Base-by-base conservation (phyloP, 2,329 filamentous ascomycete genomes). In the Chrysosphaeria jannelii region DNA sequence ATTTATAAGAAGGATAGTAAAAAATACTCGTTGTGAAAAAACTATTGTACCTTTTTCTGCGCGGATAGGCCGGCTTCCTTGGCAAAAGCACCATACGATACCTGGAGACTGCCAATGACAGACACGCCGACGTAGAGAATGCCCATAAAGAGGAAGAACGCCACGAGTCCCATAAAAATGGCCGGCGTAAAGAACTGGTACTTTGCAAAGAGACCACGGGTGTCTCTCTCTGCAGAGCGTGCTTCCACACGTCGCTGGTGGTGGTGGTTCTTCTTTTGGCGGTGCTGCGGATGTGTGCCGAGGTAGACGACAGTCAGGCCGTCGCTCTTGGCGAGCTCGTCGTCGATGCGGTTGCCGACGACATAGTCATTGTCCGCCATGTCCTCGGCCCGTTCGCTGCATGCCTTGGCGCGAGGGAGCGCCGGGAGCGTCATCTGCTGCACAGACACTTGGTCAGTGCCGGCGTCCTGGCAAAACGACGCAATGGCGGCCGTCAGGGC, bases 181-280 rank as follows among this genome's bases (percentile, higher is more conserved):
- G 72, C 79, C 36, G 78, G 75, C 8, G 69, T 81, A 34, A 97
- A 70, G 48, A 79, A 93, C 41, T 90, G 71, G 43, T 97, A 97
- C 43, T 72, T 78, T 45, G 88, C 71, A 36, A 97, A 93, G 20
- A 89, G 45, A 4, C 61, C 52, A 14, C 53, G 41, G 17, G 43
- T 51, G 27, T 53, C 40, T 5, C 40, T 47, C 25, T 31, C 36
- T 28, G n/a, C n/a, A n/a, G n/a, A n/a, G 23, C 19, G 14, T 7
- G 20, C 20, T 29, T 26, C 23, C 1, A 14, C 24, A 5, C 24
- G 9, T 6, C 47, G 44, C 33, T 76, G 60, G 57, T 74, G 85
- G 31, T 85, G 45, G 30, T 81, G 72, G 40, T 64, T 59, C 35
- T 71, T 85, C 9, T 51, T 36, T 33, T 43, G 42, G 26, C 42